Evolutionary conservation across 352 stramenopile genomes (phyloP), one percentile per base, ranked within the genome.

Genomic region (Globisporangium polare): DNA sequence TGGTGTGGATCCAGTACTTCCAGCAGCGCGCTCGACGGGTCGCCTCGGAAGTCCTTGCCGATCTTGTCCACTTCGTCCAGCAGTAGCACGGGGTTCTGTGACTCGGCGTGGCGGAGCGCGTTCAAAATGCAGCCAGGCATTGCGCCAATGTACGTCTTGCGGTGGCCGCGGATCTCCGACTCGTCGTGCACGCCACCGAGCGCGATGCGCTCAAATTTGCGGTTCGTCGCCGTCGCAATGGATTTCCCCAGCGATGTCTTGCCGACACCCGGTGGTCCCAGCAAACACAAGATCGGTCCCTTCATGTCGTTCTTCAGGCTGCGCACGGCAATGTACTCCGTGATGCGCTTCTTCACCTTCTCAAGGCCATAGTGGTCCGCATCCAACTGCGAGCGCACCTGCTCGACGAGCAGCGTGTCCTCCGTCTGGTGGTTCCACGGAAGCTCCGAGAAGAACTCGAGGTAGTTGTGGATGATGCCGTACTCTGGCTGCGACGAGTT

Each of bases 31-130:
- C 74, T 89, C 1, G 74, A 73, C 24, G 81, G 80, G 35, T 90
- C 78, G 0, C 80, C 78, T 42, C 81, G 79, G 49, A 88, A 87
- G 42, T 89, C 81, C 46, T 89, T 89, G 42, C 80, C 79, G 46
- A 94, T 68, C 64, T 94, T 94, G 70, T 94, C 84, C 26, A 94
- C 81, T 58, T 99, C 97, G 58, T 95, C 87, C 29, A 95, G 65
- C 33, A 95, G 61, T 7, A 95, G 56, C 37, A 96, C 83, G 0
- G 86, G 85, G 57, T 95, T 94, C 57, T 78, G 77, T 18, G 73
- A 89, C 60, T 89, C 78, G 20, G 84, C 82, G 46, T 89, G 83
- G 5, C 82, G 78, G 24, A 96, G 71, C 0, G 84, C 80, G 45
- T 89, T 86, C 24, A 96, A 56, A n/a, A 96, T 90, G 47, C 78